Evolutionary conservation across 768 basidiomycete species (phyloP).

Genomic region (Kwoniella heveanensis): DNA sequence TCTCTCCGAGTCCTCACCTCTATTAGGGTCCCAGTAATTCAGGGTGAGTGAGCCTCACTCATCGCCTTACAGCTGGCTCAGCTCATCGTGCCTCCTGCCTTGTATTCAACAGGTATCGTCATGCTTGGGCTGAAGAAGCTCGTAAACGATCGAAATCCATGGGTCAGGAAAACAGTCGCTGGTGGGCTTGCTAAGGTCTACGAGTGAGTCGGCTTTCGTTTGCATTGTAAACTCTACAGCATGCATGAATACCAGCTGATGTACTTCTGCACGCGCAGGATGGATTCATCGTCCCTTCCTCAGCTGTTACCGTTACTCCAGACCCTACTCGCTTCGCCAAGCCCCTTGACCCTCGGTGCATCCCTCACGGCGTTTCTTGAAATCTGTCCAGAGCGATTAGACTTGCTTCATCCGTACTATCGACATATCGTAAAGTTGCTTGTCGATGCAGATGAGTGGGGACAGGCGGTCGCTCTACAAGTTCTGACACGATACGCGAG

Average conservation of each 20-base stretch:
- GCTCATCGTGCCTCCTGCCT: background rate
- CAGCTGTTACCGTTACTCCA: constrained; percentile 60
- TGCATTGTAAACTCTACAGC: background rate
- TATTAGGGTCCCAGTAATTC: constrained; percentile 86
- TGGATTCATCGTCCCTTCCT: constrained; percentile 72
- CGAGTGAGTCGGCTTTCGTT: constrained; percentile 62
- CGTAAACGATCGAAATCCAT: constrained; percentile 86
- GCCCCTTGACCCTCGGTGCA: constrained; percentile 83
- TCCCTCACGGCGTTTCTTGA: constrained; percentile 81
- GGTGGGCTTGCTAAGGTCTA: constrained; percentile 84
- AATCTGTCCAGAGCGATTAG: constrained; percentile 82
- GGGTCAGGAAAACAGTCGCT: constrained; percentile 90
- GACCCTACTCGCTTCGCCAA: constrained; percentile 65
- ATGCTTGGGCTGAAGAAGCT: constrained; percentile 85
- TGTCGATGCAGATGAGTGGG: constrained; percentile 95
- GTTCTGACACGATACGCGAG: constrained; percentile 80
- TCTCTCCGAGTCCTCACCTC: constrained; percentile 89
- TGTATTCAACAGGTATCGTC: constrained; percentile 44
- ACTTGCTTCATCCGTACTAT: constrained; percentile 86
- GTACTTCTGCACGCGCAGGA: no score
- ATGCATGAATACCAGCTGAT: background rate
- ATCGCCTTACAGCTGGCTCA: no score
- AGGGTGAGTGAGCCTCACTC: constrained; percentile 41
- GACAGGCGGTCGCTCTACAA: constrained; percentile 76
- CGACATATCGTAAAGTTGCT: constrained; percentile 79